Evolutionary conservation across 306 rosid genomes (phyloP).

Genomic region (Castanea mollissima): DNA sequence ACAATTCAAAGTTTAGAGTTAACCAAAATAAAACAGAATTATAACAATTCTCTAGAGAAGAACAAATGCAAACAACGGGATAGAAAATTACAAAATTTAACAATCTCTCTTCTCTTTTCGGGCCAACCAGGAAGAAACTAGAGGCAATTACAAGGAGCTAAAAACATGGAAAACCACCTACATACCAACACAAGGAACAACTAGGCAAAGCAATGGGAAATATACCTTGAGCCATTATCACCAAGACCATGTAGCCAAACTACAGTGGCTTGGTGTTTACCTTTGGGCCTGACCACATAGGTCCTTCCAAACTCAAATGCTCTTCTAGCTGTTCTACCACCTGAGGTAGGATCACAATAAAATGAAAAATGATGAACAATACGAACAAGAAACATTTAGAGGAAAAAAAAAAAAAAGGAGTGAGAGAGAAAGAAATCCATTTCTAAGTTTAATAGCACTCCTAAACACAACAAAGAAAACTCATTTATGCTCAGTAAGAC

Average conservation of each 20-base stretch:
- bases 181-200: background rate
- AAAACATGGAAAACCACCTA: background rate
- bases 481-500: background rate
- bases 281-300: conserved; percentile 93
- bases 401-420: background rate
- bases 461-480: conserved; percentile 1
- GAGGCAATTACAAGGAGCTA: background rate
- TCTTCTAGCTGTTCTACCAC: conserved; percentile 60
- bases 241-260: conserved; percentile 99
- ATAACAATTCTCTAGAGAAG: background rate
- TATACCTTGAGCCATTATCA: conserved; percentile 95
- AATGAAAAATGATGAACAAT: background rate
- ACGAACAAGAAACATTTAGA: conserved; percentile 4
- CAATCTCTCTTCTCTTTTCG: background rate
- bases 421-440: background rate
- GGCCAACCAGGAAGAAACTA: background rate
- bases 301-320: conserved; percentile 88
- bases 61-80: background rate
- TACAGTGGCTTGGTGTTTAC: conserved; percentile 96
- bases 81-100: background rate
- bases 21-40: background rate
- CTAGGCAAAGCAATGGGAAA: conserved; percentile 16
- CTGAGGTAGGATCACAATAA: conserved; percentile 39
- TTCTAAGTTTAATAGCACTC: background rate
- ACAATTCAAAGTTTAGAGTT: background rate